A percentile compares a stretch with the other conserved stretches of the same genome.
These are phyloP conservation scores for Inosperma sp. DNA, from an alignment of 768 basidiomycete species.

Conservation along the genomic window DNA sequence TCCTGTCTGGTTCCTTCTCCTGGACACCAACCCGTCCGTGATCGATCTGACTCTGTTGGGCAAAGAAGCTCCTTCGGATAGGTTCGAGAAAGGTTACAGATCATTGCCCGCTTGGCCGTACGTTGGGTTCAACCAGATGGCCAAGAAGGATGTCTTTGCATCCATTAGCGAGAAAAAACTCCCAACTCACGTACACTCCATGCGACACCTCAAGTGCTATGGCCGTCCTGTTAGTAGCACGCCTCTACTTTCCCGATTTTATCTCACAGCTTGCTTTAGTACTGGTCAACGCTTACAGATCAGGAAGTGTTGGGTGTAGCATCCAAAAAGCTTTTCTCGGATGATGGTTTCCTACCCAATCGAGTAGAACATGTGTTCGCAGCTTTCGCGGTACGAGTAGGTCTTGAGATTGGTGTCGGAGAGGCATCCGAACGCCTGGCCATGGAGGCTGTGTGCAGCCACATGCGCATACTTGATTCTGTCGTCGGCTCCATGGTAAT, in stretches of 20 bases:
- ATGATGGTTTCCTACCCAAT: neutral
- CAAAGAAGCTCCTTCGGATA: neutral
- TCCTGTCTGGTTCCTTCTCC: neutral
- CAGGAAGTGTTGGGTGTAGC: neutral
- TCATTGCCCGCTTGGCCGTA: neutral
- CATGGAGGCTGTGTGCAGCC: too few species aligned
- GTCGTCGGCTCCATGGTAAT: neutral
- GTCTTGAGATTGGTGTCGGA: neutral
- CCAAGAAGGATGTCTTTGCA: neutral
- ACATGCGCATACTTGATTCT: neutral
- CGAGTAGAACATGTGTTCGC: neutral
- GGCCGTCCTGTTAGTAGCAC: too few species aligned
- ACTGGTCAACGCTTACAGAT: neutral
- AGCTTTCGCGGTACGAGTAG: neutral
- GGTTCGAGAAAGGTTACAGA: neutral
- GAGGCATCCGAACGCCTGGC: neutral
- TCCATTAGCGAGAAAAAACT: neutral
- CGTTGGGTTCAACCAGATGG: slow-evolving; percentile 1
- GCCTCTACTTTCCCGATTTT: too few species aligned
- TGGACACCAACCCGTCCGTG: neutral
- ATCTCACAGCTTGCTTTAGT: neutral
- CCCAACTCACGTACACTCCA: neutral
- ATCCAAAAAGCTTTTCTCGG: neutral
- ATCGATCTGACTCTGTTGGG: neutral
- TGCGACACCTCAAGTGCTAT: neutral